Base-by-base conservation (phyloP, 768 basidiomycete species). In the Boletus eberwhitei region DNA sequence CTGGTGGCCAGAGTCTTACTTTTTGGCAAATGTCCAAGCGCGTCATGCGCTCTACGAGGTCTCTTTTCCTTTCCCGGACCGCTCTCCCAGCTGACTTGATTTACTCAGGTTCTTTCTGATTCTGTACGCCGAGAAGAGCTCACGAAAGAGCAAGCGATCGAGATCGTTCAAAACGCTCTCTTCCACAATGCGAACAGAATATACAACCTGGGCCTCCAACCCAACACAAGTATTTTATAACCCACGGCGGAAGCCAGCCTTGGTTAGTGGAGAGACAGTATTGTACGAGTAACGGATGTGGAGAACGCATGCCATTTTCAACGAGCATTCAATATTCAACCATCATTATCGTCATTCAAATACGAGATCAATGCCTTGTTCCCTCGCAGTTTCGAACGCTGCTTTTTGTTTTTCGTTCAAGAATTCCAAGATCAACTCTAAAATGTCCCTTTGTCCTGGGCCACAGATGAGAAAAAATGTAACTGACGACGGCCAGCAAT, bases 1-100 rank as follows among this genome's bases (percentile, higher is more conserved):
- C 34, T 60, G 84, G 80, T 90, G 86, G 82, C 90, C 89, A 4
- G 90, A 90, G 64, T 78, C 81, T 0, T 92, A 80, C 62, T 90
- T 89, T 65, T 74, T 91, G 13, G 87, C 82, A 4, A 78, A 75
- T 7, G 42, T 79, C 1, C 90, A 91, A 71, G 81, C 86, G 4
- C 78, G 90, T 24, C 65, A 81, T 38, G 83, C 77, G 0, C 69
- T 92, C 32, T 86, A 74, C 55, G 75, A 82, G 56, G 88, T 87
- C 54, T 73, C 54, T 8, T 8, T 39, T 13, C 45, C 14, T 24
- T 41, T 5, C 35, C 17, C 3, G 19, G n/a, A 13, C 13, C 41
- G 31, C 26, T 19, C 12, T 36, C 22, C 42, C 55, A 80, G 81
- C 82, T 43, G 85, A 90, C 61, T 83, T 80, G 9, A 82, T 83